Evolutionary conservation across 2,329 filamentous ascomycete species (phyloP).

Genomic region (Aspergillus eucalypticola): DNA sequence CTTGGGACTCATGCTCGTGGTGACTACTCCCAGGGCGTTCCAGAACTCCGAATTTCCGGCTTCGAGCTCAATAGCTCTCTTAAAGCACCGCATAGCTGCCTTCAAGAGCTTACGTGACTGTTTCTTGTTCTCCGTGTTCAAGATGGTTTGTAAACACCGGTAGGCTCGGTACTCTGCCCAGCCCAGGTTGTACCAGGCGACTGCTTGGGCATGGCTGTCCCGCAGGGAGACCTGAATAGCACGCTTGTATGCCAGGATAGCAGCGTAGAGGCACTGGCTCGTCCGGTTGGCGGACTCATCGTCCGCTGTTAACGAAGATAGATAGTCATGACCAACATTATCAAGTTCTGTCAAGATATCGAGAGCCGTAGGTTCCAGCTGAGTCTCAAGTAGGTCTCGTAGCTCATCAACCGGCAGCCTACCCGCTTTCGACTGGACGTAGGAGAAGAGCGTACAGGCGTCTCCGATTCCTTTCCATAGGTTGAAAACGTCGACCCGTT

Average conservation of each 20-base stretch:
- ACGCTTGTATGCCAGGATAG: constrained; percentile 83
- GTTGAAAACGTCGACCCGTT: constrained; percentile 76
- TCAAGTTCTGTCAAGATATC: constrained; percentile 70
- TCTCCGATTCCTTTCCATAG: constrained; percentile 93
- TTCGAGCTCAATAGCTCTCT: constrained; percentile 91
- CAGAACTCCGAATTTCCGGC: constrained; percentile 94
- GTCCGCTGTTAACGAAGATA: constrained; percentile 37
- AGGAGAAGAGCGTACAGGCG: constrained; percentile 80
- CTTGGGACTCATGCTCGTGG: constrained; percentile 78
- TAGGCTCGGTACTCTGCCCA: constrained; percentile 90
- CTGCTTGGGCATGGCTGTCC: constrained; percentile 83
- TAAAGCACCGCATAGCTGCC: constrained; percentile 86
- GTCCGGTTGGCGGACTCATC: constrained; percentile 37
- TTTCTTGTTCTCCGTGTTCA: constrained; percentile 50
- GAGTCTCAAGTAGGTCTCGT: constrained; percentile 58
- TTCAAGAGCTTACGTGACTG: constrained; percentile 67
- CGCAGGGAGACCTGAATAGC: constrained; percentile 71
- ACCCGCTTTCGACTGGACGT: constrained; percentile 66
- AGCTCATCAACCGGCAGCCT: constrained; percentile 63
- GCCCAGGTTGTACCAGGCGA: constrained; percentile 96
- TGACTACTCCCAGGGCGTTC: constrained; percentile 92
- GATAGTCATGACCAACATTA: constrained; percentile 52
- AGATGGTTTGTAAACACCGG: constrained; percentile 56
- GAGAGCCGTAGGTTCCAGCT: constrained; percentile 55
- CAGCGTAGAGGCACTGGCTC: constrained; percentile 64